Conservation (phyloP, 2,329 filamentous ascomycete species). For the Metarhizium brunneum region DNA sequence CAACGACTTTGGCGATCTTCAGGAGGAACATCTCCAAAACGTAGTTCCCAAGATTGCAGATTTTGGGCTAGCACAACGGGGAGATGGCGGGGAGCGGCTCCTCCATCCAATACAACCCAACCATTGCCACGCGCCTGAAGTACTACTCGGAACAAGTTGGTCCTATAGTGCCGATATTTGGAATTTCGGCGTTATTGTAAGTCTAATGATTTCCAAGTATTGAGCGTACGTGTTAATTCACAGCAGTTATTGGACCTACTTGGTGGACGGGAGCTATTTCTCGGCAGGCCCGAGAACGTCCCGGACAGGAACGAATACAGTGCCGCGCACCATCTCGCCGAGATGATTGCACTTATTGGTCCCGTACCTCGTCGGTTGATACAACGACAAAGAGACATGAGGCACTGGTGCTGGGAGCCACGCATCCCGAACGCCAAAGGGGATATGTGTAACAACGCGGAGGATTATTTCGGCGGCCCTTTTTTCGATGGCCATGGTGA, state of each 20-base stretch:
- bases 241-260: not conserved
- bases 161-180: constrained; percentile 2
- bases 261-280: not conserved
- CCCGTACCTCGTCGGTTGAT: not conserved
- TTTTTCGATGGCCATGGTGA: not conserved
- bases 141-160: not conserved
- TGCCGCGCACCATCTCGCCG: not conserved
- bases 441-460: not conserved
- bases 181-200: not conserved
- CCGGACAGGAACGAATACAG: not conserved
- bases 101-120: constrained; percentile 12
- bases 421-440: not conserved
- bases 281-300: not conserved
- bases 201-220: not conserved
- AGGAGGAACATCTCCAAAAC: constrained; percentile 2
- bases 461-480: not conserved
- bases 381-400: not conserved
- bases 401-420: not conserved
- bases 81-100: constrained; percentile 2
- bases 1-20: constrained; percentile 9
- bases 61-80: constrained; percentile 11
- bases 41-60: constrained; percentile 11
- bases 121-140: constrained; percentile 9
- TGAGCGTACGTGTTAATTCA: not conserved
- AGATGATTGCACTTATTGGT: not conserved